Evolutionary conservation across 495 filamentous ascomycete species (phyloP).

Genomic region (Penicillium simplicissimum): DNA sequence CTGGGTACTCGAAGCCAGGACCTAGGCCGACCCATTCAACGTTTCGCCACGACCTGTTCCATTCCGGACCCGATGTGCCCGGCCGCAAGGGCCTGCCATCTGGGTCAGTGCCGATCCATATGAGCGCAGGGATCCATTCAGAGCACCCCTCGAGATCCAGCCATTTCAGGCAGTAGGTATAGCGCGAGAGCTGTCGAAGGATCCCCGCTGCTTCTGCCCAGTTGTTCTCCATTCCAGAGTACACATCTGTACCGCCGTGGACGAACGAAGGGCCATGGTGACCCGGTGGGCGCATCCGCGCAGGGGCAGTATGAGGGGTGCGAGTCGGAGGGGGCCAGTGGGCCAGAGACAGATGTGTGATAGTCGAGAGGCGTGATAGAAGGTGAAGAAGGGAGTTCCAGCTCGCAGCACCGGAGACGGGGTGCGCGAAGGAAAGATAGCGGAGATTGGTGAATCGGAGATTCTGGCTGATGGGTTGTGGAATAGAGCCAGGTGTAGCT

Average conservation of each 20-base stretch:
- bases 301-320: constrained; percentile 54
- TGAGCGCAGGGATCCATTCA: constrained; percentile 68
- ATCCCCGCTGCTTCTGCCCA: constrained; percentile 69
- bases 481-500: constrained; percentile 25
- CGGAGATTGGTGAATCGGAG: constrained; percentile 50
- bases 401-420: constrained; percentile 43
- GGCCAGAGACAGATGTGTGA: constrained; percentile 78
- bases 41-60: constrained; percentile 53
- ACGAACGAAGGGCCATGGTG: neutral
- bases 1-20: constrained; percentile 42
- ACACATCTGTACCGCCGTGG: constrained; percentile 62
- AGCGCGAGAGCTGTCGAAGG: constrained; percentile 65
- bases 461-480: constrained; percentile 47
- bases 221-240: constrained; percentile 66
- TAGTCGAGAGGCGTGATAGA: constrained; percentile 57
- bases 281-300: constrained; percentile 15
- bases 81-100: constrained; percentile 27
- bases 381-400: constrained; percentile 69
- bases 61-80: constrained; percentile 44
- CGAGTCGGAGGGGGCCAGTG: constrained; percentile 76
- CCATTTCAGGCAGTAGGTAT: constrained; percentile 71
- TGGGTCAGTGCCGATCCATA: constrained; percentile 39
- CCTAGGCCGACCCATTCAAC: constrained; percentile 49
- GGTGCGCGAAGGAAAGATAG: constrained; percentile 54
- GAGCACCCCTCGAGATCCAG: constrained; percentile 79